These are phyloP conservation scores for Termitomyces sp. DNA, from an alignment of 768 basidiomycete species.

Conservation along the genomic window DNA sequence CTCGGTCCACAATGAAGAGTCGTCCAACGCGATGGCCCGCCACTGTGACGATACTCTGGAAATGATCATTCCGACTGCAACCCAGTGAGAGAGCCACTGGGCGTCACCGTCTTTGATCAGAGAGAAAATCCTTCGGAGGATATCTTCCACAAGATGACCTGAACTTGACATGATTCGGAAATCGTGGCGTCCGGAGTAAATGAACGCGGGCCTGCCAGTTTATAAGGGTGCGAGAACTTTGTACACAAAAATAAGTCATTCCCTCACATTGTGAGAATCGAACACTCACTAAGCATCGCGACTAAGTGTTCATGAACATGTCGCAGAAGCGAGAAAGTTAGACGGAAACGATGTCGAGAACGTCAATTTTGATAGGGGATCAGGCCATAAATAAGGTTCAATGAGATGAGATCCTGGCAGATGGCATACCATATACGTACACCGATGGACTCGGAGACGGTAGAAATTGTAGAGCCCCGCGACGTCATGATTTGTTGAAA, in stretches of 20 bases:
- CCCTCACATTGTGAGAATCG: neutral
- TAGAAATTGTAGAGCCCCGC: neutral
- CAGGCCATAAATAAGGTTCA: neutral
- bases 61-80: neutral
- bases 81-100: neutral
- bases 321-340: neutral
- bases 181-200: neutral
- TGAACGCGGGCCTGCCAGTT: neutral
- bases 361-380: neutral
- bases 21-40: neutral
- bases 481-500: neutral
- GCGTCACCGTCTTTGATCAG: neutral
- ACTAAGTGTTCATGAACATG: neutral
- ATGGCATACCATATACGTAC: neutral
- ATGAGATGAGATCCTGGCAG: neutral
- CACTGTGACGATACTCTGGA: neutral
- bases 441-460: neutral
- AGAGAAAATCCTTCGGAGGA: neutral
- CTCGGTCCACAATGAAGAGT: neutral
- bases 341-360: neutral
- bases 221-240: neutral
- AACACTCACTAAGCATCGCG: neutral
- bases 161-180: neutral
- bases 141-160: neutral
- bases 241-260: neutral